Evolutionary conservation across 192 early-diverging fungal genomes (phyloP).

Genomic region (Gaertneriomyces semiglobifer): DNA sequence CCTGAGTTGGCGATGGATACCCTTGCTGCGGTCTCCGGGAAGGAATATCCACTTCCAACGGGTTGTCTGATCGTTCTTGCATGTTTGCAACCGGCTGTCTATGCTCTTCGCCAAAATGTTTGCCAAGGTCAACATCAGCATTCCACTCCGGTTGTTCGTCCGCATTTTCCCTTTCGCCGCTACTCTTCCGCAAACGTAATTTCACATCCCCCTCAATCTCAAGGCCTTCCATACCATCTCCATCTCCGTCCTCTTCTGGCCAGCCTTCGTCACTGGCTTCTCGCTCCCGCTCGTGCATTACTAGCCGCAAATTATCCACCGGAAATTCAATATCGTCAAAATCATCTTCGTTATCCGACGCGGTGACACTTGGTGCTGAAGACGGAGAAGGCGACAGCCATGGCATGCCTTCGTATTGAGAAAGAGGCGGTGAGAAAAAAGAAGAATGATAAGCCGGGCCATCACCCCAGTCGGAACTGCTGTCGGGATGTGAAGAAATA

Average conservation of each 20-base stretch:
- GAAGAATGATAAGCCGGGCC: no score
- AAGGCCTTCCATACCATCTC: neutral
- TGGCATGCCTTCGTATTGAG: no score
- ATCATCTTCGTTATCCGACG: constrained; percentile 44
- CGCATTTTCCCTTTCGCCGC: neutral
- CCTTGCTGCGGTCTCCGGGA: neutral
- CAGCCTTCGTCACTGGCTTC: neutral
- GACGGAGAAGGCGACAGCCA: constrained; percentile 28
- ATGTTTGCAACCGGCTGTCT: neutral
- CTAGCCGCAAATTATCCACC: neutral
- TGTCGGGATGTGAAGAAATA: no score
- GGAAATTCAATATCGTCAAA: constrained; percentile 47
- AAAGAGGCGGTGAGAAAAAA: no score
- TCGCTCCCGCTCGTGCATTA: constrained; percentile 8
- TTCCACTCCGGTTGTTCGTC: neutral
- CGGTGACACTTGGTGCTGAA: constrained; percentile 38
- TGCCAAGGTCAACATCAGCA: neutral
- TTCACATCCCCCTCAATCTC: constrained; percentile 13
- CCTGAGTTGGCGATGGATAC: neutral
- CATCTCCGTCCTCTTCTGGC: neutral
- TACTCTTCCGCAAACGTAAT: constrained; percentile 3
- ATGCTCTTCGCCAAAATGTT: neutral
- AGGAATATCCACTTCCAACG: neutral
- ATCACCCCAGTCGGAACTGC: no score
- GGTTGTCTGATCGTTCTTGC: neutral